A percentile compares a stretch with the other conserved stretches of the same genome.
Conservation (phyloP, 768 basidiomycete species). For the Termitomyces sp. region DNA sequence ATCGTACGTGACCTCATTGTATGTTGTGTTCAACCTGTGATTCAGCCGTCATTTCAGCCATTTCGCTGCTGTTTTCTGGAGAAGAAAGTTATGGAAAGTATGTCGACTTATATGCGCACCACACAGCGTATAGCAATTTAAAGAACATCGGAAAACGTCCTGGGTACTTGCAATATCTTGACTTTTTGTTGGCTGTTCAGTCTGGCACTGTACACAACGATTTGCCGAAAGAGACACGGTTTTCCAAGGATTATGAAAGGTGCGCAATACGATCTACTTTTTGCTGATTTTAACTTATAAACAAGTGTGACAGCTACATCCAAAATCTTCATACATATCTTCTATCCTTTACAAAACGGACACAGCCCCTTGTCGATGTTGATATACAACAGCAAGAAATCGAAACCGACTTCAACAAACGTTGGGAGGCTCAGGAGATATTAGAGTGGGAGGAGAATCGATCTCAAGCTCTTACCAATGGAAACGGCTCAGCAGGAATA, state of each 20-base stretch:
- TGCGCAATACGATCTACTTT: constrained; percentile 30
- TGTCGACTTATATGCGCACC: constrained; percentile 86
- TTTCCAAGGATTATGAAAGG: constrained; percentile 75
- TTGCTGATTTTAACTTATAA: background rate
- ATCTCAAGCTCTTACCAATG: constrained; percentile 38
- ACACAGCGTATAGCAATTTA: constrained; percentile 85
- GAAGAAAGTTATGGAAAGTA: constrained; percentile 96
- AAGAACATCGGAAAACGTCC: constrained; percentile 79
- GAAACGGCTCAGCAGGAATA: constrained; percentile 49
- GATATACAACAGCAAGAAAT: constrained; percentile 60
- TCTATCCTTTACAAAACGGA: constrained; percentile 78
- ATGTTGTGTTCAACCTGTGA: background rate
- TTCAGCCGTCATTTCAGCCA: constrained; percentile 35
- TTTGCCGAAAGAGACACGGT: constrained; percentile 59
- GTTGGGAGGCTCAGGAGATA: constrained; percentile 77
- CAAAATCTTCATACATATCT: constrained; percentile 78
- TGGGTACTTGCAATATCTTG: constrained; percentile 91
- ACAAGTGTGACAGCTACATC: constrained; percentile 58
- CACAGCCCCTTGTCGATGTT: constrained; percentile 77
- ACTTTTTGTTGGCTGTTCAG: constrained; percentile 67
- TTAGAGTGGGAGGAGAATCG: constrained; percentile 63
- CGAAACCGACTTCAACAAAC: constrained; percentile 63
- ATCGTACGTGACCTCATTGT: constrained; percentile 53
- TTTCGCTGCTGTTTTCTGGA: constrained; percentile 87
- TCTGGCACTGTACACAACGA: constrained; percentile 59